Conservation (phyloP, 1,284 basidiomycete genomes). For the Microbotryum intermedium region DNA sequence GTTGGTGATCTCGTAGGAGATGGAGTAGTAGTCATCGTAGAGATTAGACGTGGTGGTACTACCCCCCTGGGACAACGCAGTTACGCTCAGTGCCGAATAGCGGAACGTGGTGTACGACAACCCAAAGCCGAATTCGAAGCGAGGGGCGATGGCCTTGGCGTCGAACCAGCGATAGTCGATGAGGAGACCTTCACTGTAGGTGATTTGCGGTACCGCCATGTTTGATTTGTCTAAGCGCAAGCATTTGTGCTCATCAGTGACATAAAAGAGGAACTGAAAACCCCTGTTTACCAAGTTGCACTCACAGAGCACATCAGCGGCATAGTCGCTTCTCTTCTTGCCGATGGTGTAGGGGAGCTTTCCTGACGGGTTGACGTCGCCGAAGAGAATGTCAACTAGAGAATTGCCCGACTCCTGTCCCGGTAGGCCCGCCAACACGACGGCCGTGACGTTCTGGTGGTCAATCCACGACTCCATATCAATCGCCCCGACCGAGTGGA, state of each 20-base stretch:
- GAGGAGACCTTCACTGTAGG: constrained; percentile 47
- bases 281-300: too few species aligned
- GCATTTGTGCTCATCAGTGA: constrained; percentile 29
- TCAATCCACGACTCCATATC: constrained; percentile 16
- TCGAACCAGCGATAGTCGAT: constrained; percentile 46
- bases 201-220: background rate
- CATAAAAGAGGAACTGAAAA: too few species aligned
- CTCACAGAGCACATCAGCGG: constrained; percentile 4
- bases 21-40: constrained; percentile 38
- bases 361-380: constrained; percentile 46
- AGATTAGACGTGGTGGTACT: constrained; percentile 19
- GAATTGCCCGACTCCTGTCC: constrained; percentile 36
- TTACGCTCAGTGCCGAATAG: constrained; percentile 35
- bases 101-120: constrained; percentile 43
- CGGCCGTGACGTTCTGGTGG: constrained; percentile 33
- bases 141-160: constrained; percentile 39
- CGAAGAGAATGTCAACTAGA: constrained; percentile 36
- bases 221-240: background rate
- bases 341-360: constrained; percentile 49
- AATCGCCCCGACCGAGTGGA: constrained; percentile 62
- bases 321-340: constrained; percentile 56
- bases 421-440: constrained; percentile 33
- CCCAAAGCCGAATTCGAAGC: constrained; percentile 46
- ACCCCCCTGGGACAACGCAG: constrained; percentile 9
- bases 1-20: constrained; percentile 43